A percentile compares a stretch with the other conserved stretches of the same genome.
phyloP scores from a whole-genome alignment of 768 basidiomycete species.

The Podaxis sp. region DNA sequence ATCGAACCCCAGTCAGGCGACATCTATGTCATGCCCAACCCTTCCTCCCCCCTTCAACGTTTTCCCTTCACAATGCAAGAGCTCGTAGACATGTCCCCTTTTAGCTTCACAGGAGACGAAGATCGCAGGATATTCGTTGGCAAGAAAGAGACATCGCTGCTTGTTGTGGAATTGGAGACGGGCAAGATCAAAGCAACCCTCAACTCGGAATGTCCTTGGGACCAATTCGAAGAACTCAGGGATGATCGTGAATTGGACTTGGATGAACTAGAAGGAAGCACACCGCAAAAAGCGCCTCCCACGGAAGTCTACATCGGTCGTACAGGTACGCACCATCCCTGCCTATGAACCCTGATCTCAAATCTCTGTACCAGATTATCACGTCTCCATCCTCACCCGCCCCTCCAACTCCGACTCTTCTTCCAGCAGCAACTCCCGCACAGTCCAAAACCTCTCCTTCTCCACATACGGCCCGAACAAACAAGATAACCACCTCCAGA shows the following conservation, averaged over 20 bases:
- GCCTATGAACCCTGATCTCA: neutral
- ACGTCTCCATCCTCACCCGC: constrained; percentile 76
- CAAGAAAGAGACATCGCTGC: constrained; percentile 80
- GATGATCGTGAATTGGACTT: constrained; percentile 39
- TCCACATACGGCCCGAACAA: constrained; percentile 93
- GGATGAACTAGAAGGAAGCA: constrained; percentile 41
- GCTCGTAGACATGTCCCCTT: constrained; percentile 88
- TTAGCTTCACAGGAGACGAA: constrained; percentile 59
- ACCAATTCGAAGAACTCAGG: constrained; percentile 54
- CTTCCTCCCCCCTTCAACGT: constrained; percentile 69
- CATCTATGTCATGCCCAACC: constrained; percentile 79
- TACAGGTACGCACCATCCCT: constrained; percentile 33
- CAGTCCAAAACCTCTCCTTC: constrained; percentile 78
- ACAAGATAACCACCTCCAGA: constrained; percentile 70
- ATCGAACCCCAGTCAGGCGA: constrained; percentile 94
- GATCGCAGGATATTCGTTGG: constrained; percentile 81
- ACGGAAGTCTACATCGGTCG: constrained; percentile 49
- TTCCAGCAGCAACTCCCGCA: constrained; percentile 29
- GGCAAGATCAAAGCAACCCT: constrained; percentile 74
- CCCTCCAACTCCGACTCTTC: constrained; percentile 25
- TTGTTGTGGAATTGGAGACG: constrained; percentile 73
- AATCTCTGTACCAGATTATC: constrained; percentile 59
- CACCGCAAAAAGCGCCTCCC: constrained; percentile 29
- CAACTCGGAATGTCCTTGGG: constrained; percentile 76
- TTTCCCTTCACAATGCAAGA: constrained; percentile 91